Evolutionary conservation across 768 basidiomycete genomes (phyloP).

Genomic region (Sporobolomyces roseus): DNA sequence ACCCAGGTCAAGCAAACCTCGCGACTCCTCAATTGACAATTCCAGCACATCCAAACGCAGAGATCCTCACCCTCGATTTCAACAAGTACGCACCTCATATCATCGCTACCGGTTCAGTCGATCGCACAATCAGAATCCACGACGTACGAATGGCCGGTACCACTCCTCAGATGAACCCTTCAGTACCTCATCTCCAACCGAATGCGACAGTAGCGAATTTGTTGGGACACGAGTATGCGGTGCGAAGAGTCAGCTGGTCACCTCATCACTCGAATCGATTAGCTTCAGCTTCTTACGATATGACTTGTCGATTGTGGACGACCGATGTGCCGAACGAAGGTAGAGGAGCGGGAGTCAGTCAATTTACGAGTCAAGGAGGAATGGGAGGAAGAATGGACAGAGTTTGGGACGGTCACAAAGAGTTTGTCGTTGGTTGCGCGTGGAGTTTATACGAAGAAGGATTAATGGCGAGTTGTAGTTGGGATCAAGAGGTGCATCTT

Average conservation of each 20-base stretch:
- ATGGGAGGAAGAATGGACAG: conserved; percentile 56
- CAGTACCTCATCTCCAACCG: conserved; percentile 48
- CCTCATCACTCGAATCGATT: conserved; percentile 47
- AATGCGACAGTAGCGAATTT: conserved; percentile 52
- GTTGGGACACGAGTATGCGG: conserved; percentile 82
- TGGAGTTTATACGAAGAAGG: conserved; percentile 93
- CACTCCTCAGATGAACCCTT: conserved; percentile 48
- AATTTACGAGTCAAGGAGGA: conserved; percentile 50
- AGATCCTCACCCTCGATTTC: conserved; percentile 81
- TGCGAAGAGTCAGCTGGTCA: conserved; percentile 78
- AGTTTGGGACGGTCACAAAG: conserved; percentile 83
- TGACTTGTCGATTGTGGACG: conserved; percentile 86
- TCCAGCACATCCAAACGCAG: conserved; percentile 48
- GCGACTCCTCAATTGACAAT: conserved; percentile 28
- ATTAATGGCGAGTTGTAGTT: conserved; percentile 79
- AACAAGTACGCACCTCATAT: conserved; percentile 81
- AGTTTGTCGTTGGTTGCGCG: conserved; percentile 85
- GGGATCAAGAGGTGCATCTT: conserved; percentile 81
- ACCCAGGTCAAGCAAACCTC: conserved; percentile 21
- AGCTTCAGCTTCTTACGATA: conserved; percentile 75
- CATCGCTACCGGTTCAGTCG: conserved; percentile 74
- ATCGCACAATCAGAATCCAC: conserved; percentile 72
- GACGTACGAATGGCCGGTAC: conserved; percentile 79
- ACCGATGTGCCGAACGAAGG: background rate
- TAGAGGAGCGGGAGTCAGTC: background rate